Conservation (phyloP, 2,329 filamentous ascomycete species). For the Penicillium sp. region DNA sequence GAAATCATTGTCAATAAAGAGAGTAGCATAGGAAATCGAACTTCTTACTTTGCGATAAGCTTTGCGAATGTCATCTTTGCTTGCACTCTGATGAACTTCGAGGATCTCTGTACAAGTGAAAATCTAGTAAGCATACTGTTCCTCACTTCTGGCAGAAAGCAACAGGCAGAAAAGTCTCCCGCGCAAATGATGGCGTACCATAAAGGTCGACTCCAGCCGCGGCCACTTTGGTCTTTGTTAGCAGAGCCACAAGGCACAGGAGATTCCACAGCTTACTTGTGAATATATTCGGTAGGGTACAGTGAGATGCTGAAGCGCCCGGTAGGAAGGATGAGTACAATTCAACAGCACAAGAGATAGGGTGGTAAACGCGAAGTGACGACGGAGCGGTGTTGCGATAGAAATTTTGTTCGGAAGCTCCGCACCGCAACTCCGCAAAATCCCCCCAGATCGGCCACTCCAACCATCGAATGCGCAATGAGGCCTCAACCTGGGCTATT, state of each 20-base stretch:
- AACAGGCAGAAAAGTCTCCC: neutral
- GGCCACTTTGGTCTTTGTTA: slow-evolving; percentile 36
- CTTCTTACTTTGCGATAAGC: slow-evolving; percentile 83
- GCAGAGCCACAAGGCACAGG: slow-evolving; percentile 9
- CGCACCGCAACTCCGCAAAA: slow-evolving; percentile 26
- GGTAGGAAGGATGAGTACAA: neutral
- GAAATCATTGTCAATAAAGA: slow-evolving; percentile 8
- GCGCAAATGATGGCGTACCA: slow-evolving; percentile 46
- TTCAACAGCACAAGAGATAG: neutral
- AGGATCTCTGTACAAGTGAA: slow-evolving; percentile 66
- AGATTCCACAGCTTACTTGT: neutral
- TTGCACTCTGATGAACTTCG: slow-evolving; percentile 70
- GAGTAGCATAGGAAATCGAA: neutral
- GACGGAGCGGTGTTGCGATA: slow-evolving; percentile 8
- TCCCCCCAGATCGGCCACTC: slow-evolving; percentile 2
- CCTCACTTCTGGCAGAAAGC: neutral
- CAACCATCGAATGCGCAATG: slow-evolving; percentile 24
- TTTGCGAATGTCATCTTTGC: slow-evolving; percentile 84
- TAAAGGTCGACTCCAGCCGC: slow-evolving; percentile 60
- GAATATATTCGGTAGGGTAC: neutral
- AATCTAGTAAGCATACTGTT: slow-evolving; percentile 7
- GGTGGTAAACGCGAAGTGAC: slow-evolving; percentile 9
- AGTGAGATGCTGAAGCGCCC: neutral
- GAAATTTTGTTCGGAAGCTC: slow-evolving; percentile 28
- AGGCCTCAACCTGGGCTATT: slow-evolving; percentile 27